Base-by-base conservation (phyloP, 139 green algal genomes). In the Coelastrella sp. region DNA sequence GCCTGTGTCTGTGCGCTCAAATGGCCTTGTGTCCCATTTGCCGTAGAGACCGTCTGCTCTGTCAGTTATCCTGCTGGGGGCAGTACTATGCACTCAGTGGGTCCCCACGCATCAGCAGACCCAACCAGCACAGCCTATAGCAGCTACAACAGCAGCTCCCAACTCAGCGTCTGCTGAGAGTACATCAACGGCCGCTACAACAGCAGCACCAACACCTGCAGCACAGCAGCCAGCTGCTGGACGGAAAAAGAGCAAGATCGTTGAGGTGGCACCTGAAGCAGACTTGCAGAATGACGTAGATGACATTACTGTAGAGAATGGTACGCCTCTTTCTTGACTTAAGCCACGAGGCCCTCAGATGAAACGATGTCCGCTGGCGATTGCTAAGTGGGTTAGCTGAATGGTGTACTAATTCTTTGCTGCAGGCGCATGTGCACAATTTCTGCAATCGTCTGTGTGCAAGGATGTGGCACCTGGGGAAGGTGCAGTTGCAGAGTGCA, bases 391-490 rank as follows among this genome's bases (percentile, higher is more conserved):
- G 45, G 45, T 57, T 57, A 1, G 45, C 15, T 9, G 11, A 13
- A 9, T 57, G 45, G 11, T 13, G 9, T 48, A 5, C 32, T 34
- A 11, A 9, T 60, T 79, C 53, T 53, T 7, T 38, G 21, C 5
- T 45, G 40, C 91, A 96, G 94, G 92, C 27, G 88, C 90, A 8
- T 97, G 94, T 73, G 62, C 64, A 19, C 71, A 74, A 2, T 93
- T 96, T 21, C 88, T 96, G 15, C 66, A 93, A 3, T 51, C 43
- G 1, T 85, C 79, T 19, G 63, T 69, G 3, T 98, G 94, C 83
- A 64, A 86, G 4, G 88, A 91, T 38, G 75, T 92, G 2, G 87
- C 89, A 25, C 83, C 87, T 32, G 94, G 94, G 1, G 85, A 93
- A 25, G 86, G 88, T 19, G 66, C 90, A 17, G 78, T 96, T 63